A percentile compares a stretch with the other conserved stretches of the same genome.
phyloP scores from a whole-genome alignment of 192 early-diverging fungal genomes.

The Backusella liffmaniae region DNA sequence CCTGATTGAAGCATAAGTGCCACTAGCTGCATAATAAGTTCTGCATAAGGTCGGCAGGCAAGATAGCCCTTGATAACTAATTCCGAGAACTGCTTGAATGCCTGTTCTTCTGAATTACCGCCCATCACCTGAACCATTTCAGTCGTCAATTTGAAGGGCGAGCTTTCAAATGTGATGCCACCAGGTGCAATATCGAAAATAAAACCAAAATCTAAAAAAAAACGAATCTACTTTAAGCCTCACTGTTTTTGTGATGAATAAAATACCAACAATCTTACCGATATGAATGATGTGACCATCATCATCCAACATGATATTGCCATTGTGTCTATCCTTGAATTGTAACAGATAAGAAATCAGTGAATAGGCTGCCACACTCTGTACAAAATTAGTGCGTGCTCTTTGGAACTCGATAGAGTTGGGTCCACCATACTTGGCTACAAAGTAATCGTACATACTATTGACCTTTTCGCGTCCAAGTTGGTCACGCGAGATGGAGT shows the following conservation, averaged over 20 bases:
- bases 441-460: slow-evolving; percentile 91
- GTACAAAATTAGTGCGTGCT: slow-evolving; percentile 92
- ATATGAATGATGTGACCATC: slow-evolving; percentile 98
- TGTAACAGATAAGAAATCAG: slow-evolving; percentile 92
- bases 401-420: slow-evolving; percentile 86
- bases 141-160: slow-evolving; percentile 96
- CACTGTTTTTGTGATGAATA: neutral
- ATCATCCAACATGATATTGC: slow-evolving; percentile 98
- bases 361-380: slow-evolving; percentile 93
- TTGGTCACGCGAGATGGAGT: slow-evolving; percentile 94
- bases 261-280: slow-evolving; percentile 43
- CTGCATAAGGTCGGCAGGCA: slow-evolving; percentile 88
- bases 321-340: slow-evolving; percentile 99
- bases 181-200: slow-evolving; percentile 98
- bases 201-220: slow-evolving; percentile 89
- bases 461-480: slow-evolving; percentile 99
- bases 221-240: neutral
- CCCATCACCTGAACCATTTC: slow-evolving; percentile 99
- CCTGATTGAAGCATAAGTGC: slow-evolving; percentile 93
- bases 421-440: slow-evolving; percentile 84
- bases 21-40: slow-evolving; percentile 88
- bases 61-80: slow-evolving; percentile 89
- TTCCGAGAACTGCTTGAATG: slow-evolving; percentile 89
- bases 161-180: slow-evolving; percentile 91
- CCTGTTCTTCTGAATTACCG: slow-evolving; percentile 70